Base-by-base conservation (phyloP, 306 rosid genomes). In the Casuarina glauca region DNA sequence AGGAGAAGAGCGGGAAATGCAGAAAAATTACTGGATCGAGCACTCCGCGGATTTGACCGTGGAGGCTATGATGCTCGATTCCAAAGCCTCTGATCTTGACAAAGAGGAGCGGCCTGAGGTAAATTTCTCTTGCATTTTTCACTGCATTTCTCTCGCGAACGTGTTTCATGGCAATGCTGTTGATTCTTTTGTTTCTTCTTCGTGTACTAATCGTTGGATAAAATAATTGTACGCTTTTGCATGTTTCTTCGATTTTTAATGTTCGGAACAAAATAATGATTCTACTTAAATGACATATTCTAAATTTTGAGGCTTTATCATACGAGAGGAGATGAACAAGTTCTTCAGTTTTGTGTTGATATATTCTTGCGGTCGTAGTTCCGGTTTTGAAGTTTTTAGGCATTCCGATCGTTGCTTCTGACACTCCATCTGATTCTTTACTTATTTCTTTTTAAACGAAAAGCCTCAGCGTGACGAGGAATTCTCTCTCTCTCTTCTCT, bases 81-180 rank as follows among this genome's bases (percentile, higher is more conserved):
- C 99, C 73, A 87, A 93, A 62, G 99, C 97, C 58, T 84, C 93
- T 6, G 90, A 92, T 93, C 98, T 95, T 6, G 98, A 95, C 75
- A 93, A 88, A 57, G 97, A 93, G 82, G 98, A 95, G 83, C 83
- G 99, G 39, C 99, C 99, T 9, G 99, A 95, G 84, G 98, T 92
- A 80, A 19, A 7, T 5, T 10, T 13, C 43, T 77, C 43, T 16
- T 43, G 32, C 51, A 67, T 3, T 26, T 42, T 26, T 17, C 4
- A 54, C 61, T 54, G 45, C 69, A 36, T 62, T 62, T 36, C 6
- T 3, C 8, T 49, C 73, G 36, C 13, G 20, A 41, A 19, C 36
- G 6, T 26, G 2, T 70, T 60, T 16, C 42, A 1, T 60, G 19
- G 9, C 64, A 19, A 10, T 16, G 64, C 39, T 58, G 39, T 20